Base-by-base conservation (phyloP, 2,329 filamentous ascomycete species). In the Hypoxylon sp. region DNA sequence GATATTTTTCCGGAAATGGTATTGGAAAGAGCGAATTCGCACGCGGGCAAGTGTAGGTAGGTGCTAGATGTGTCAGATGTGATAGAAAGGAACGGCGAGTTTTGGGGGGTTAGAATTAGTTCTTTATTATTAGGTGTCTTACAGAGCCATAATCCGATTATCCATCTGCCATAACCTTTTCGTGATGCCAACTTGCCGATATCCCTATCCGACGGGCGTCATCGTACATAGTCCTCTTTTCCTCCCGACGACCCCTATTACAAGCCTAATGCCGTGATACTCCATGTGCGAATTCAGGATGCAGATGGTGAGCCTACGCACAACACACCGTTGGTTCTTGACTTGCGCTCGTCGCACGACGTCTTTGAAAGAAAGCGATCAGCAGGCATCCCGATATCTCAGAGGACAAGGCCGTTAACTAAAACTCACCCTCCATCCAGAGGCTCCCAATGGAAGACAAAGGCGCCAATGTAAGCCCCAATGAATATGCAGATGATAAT, bases 401-500 rank as follows among this genome's bases (percentile, higher is more conserved):
- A 30, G 32, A 4, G 4, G 8, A 48, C 21, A 25, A 2, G 39
- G 9, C 23, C 9, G 14, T 29, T 1, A 45, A 8, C 12, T 29
- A 9, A 1, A 2, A 54, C 60, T 67, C 11, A 67, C 64, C 64
- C 60, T 41, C 14, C 34, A 1, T 63, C 64, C 5, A 63, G 34
- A 27, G 39, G 46, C 11, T 67, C 64, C 64, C 61, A 63, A 16
- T 67, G 60, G 55, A 67, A 67, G 4, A 63, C 12, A 21, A 67
- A 63, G 2, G 60, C 37, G 5, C 64, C 64, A 9, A 63, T 50
- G 29, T 63, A 63, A 32, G 64, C 55, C 7, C 64, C 64, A 19
- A 63, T 57, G 43, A 67, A 63, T n/a, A 67, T 63, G 56, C 60
- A 63, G 19, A 67, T 63, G 25, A 63, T 67, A 19, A 63, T 67